Evolutionary conservation across 2,329 filamentous ascomycete genomes (phyloP).

Genomic region (Verticillium tricorpus): DNA sequence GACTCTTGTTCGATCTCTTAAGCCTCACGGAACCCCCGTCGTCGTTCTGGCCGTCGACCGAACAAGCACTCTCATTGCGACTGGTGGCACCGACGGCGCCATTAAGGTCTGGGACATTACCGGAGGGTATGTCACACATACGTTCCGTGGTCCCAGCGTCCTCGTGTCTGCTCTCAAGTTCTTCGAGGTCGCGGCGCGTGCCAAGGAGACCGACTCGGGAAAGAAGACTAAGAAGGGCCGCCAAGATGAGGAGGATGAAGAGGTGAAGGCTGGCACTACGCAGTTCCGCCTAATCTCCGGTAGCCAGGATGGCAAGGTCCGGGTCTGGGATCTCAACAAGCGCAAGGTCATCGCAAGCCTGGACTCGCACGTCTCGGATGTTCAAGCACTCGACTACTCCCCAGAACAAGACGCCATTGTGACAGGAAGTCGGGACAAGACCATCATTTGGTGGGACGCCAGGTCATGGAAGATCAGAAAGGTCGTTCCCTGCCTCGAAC

Average conservation of each 20-base stretch:
- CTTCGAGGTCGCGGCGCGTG: conserved; percentile 62
- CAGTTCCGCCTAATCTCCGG: conserved; percentile 82
- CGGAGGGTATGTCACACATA: conserved; percentile 89
- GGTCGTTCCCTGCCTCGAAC: conserved; percentile 79
- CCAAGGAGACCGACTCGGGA: conserved; percentile 33
- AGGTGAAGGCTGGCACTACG: conserved; percentile 34
- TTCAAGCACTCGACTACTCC: conserved; percentile 83
- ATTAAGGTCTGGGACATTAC: conserved; percentile 97
- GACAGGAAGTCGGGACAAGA: conserved; percentile 88
- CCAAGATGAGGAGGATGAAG: conserved; percentile 34
- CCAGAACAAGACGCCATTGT: conserved; percentile 69
- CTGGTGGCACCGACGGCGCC: conserved; percentile 85
- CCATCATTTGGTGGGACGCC: conserved; percentile 86
- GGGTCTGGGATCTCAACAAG: conserved; percentile 88
- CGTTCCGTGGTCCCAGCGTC: conserved; percentile 88
- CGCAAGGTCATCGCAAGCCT: conserved; percentile 70
- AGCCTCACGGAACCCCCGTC: conserved; percentile 86
- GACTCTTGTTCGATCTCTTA: conserved; percentile 72
- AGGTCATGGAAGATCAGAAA: conserved; percentile 77
- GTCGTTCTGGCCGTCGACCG: conserved; percentile 80
- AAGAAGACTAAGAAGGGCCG: conserved; percentile 35
- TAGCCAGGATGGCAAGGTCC: conserved; percentile 88
- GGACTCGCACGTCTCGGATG: conserved; percentile 91
- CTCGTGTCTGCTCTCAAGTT: conserved; percentile 88
- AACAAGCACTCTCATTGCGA: conserved; percentile 85